Percentiles rank a stretch among this genome's conserved stretches.
These are phyloP conservation scores for Trametes coccinea DNA, from an alignment of 768 basidiomycete genomes.

Conservation along the genomic window DNA sequence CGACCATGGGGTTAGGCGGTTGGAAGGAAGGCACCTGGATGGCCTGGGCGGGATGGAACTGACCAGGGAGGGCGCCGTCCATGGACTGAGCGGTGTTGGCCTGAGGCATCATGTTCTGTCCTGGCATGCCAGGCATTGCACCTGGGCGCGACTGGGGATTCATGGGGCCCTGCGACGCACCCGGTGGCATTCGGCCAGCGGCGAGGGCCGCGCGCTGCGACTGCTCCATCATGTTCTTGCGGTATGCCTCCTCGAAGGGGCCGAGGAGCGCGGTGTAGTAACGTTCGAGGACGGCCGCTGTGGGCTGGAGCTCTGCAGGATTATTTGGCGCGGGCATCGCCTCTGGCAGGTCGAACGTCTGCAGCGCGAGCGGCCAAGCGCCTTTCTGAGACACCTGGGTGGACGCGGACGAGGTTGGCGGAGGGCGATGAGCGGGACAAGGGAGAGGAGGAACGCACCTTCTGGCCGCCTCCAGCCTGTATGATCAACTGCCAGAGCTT, in stretches of 20 bases:
- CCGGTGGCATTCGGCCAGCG: slow-evolving; percentile 32
- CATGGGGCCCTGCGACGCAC: slow-evolving; percentile 22
- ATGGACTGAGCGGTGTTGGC: slow-evolving; percentile 7
- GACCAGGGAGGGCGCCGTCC: slow-evolving; percentile 16
- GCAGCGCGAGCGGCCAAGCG: slow-evolving; percentile 58
- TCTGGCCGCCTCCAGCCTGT: slow-evolving; percentile 59
- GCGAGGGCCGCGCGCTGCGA: slow-evolving; percentile 50
- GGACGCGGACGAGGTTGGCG: neutral
- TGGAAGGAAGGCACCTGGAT: slow-evolving; percentile 3
- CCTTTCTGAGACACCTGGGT: slow-evolving; percentile 39
- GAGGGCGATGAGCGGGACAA: slow-evolving; percentile 5
- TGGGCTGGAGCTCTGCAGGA: slow-evolving; percentile 41
- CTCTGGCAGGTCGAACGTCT: slow-evolving; percentile 42
- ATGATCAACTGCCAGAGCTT: slow-evolving; percentile 66
- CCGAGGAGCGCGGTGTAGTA: slow-evolving; percentile 63
- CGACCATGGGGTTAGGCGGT: slow-evolving; percentile 9
- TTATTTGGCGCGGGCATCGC: slow-evolving; percentile 23
- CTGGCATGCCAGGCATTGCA: slow-evolving; percentile 23
- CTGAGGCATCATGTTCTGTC: slow-evolving; percentile 20
- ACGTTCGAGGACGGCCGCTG: slow-evolving; percentile 52
- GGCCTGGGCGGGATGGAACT: slow-evolving; percentile 16
- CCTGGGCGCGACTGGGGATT: slow-evolving; percentile 16
- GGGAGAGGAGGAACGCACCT: slow-evolving; percentile 43
- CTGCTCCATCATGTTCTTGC: slow-evolving; percentile 59
- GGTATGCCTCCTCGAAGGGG: slow-evolving; percentile 74